Evolutionary conservation across 768 basidiomycete genomes (phyloP), one percentile per base, ranked within the genome.

Genomic region (Macrocybe gigantea): DNA sequence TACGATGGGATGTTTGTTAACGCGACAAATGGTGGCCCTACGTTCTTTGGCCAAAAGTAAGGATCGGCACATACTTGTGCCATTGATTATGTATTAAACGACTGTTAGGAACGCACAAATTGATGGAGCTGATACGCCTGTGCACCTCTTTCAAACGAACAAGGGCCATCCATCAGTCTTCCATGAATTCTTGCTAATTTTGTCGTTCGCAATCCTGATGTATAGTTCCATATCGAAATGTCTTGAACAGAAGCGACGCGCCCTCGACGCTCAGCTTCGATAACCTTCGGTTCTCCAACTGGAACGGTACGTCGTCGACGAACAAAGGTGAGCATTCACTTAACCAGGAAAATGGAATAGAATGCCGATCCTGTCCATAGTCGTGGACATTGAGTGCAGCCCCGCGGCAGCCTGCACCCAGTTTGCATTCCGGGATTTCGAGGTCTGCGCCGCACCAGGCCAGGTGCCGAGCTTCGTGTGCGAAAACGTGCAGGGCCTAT

Each of bases 1-100:
- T 78, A 79, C 53, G 75, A 82, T 51, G 79, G 77, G 9, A 81
- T 79, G 74, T 64, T 62, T 8, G 70, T 78, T 53, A 79, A 81
- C 56, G 78, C 78, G 15, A 76, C 75, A 22, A 80, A 82, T 58
- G 59, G 67, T 32, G 76, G 82, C 55, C 71, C 77, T 9, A 53
- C 63, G 22, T 80, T 71, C 52, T 56, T 61, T 32, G 75, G 76
- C 11, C 61, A 73, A 56, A 80, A 80, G 77, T 79, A 48, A 51
- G 66, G 53, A 33, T 36, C 43, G 11, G 8, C 44, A 7, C 31
- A n/a, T 33, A 30, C 33, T 29, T 14, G 7, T 30, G 32, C 29
- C 5, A 11, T 1, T 31, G 30, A 6, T 35, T 7, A 7, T 13
- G n/a, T n/a, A n/a, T n/a, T n/a, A n/a, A n/a, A 7, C 46, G 38